Percentiles rank a stretch among this genome's conserved stretches.
phyloP scores from a whole-genome alignment of 257 asterid genomes.

The Salvia rosmarinus region DNA sequence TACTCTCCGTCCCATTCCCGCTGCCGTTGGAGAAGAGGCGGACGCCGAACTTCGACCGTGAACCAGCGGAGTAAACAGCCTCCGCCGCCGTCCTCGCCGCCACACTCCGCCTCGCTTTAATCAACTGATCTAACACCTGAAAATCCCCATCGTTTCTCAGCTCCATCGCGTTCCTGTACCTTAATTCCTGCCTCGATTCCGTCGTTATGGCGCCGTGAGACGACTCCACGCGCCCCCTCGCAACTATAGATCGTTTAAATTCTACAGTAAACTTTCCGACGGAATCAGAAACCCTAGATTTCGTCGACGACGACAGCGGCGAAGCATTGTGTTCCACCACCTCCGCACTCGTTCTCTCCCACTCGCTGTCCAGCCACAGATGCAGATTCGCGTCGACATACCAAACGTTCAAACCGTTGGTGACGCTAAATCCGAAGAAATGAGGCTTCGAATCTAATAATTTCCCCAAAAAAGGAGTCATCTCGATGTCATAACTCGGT shows the following conservation, averaged over 20 bases:
- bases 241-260: constrained; percentile 39
- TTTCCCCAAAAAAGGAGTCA: constrained; percentile 52
- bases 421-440: constrained; percentile 43
- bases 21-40: constrained; percentile 33
- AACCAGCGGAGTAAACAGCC: constrained; percentile 13
- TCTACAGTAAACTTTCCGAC: constrained; percentile 43
- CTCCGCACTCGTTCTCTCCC: constrained; percentile 46
- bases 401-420: constrained; percentile 59
- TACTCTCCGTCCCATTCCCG: constrained; percentile 17
- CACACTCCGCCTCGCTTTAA: constrained; percentile 42
- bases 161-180: constrained; percentile 48
- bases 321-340: constrained; percentile 20
- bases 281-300: constrained; percentile 39
- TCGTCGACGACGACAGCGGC: constrained; percentile 34
- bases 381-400: constrained; percentile 64
- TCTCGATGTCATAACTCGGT: constrained; percentile 59
- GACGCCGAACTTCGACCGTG: constrained; percentile 43
- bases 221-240: constrained; percentile 58
- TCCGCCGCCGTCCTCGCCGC: constrained; percentile 28
- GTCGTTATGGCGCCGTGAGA: constrained; percentile 50
- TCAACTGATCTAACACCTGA: constrained; percentile 53
- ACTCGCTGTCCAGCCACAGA: constrained; percentile 56
- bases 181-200: constrained; percentile 39
- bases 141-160: constrained; percentile 49
- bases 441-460: constrained; percentile 54